phyloP scores from a whole-genome alignment of 176 grass and related monocot species.

The Aegilops tauschii region DNA sequence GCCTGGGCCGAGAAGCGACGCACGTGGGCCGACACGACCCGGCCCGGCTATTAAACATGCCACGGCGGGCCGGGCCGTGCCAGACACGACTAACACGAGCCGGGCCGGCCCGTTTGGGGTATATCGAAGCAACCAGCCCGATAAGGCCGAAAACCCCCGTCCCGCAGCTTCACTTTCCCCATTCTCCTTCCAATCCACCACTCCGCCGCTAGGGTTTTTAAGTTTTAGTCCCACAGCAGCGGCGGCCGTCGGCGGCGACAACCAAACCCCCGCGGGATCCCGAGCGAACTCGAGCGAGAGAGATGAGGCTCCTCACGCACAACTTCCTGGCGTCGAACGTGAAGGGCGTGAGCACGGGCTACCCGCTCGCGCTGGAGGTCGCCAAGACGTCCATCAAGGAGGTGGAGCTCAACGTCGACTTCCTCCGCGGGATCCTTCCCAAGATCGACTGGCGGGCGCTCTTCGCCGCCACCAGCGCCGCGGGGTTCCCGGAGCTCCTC shows the following conservation, averaged over 20 bases:
- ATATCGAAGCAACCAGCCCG: background rate
- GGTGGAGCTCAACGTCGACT: slow-evolving; percentile 91
- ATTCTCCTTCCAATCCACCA: background rate
- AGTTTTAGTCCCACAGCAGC: slow-evolving; percentile 22
- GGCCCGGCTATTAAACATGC: too few relatives aligned
- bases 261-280: background rate
- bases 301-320: slow-evolving; percentile 89
- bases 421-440: slow-evolving; percentile 81
- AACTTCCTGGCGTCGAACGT: slow-evolving; percentile 86
- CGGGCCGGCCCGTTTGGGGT: too few relatives aligned
- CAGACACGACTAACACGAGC: too few relatives aligned
- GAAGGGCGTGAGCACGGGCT: slow-evolving; percentile 65
- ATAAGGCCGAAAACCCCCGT: background rate
- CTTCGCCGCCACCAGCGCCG: slow-evolving; percentile 43
- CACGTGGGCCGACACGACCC: too few relatives aligned
- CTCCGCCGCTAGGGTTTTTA: slow-evolving; percentile 47
- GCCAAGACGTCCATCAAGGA: slow-evolving; percentile 74
- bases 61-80: too few relatives aligned
- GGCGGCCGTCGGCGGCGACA: background rate
- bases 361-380: slow-evolving; percentile 70
- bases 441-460: slow-evolving; percentile 94
- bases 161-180: background rate
- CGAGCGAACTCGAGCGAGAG: background rate
- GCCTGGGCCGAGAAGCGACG: too few relatives aligned
- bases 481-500: slow-evolving; percentile 57